Percentiles rank a stretch among this genome's conserved stretches.
Evolutionary conservation across 2,329 filamentous ascomycete genomes (phyloP).

Genomic region (Phoma sp.): DNA sequence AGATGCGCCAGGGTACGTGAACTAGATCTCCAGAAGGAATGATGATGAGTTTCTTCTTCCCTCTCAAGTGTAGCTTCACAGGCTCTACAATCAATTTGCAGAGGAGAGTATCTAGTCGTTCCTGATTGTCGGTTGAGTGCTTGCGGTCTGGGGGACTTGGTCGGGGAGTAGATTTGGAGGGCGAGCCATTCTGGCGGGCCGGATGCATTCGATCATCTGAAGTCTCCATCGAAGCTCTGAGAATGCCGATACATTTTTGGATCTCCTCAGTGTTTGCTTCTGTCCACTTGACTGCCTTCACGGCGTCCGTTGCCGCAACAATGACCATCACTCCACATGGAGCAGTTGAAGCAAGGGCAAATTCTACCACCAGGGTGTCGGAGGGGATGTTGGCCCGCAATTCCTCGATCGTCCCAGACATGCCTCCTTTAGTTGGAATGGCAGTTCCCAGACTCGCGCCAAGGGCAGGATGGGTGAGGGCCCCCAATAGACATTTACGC

Average conservation of each 20-base stretch:
- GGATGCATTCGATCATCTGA: background rate
- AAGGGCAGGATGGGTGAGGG: too few relatives aligned
- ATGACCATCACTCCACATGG: background rate
- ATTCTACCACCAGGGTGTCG: background rate
- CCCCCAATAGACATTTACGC: background rate
- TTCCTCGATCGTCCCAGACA: too few relatives aligned
- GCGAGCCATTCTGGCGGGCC: too few relatives aligned
- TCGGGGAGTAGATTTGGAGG: too few relatives aligned
- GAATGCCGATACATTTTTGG: background rate
- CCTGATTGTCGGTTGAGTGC: background rate
- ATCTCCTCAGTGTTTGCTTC: background rate
- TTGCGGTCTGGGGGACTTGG: too few relatives aligned
- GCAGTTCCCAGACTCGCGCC: too few relatives aligned
- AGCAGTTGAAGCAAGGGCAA: background rate
- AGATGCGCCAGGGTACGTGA: slow-evolving; percentile 1
- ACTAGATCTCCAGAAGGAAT: slow-evolving; percentile 1
- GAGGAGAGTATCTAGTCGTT: background rate
- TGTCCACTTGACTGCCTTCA: background rate
- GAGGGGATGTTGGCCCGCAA: background rate
- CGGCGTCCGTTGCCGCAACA: background rate
- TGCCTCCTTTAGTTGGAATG: too few relatives aligned
- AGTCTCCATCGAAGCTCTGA: background rate
- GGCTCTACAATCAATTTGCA: background rate
- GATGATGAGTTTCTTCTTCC: background rate
- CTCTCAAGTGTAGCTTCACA: background rate